phyloP scores from a whole-genome alignment of 2,329 filamentous ascomycete genomes.

The Bipolaris gigantea region DNA sequence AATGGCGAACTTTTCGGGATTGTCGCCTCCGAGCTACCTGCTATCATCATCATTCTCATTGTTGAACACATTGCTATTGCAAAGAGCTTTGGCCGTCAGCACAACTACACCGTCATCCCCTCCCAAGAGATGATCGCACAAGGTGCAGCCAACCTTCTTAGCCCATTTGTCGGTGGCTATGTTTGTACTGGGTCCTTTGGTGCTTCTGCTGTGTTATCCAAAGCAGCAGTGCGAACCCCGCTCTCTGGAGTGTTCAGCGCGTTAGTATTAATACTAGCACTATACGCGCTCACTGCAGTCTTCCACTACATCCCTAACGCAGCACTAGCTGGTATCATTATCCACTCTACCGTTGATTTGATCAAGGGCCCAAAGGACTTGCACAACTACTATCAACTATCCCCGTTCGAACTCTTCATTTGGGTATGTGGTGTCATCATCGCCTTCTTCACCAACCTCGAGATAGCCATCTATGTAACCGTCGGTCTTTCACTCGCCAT shows the following conservation, averaged over 20 bases:
- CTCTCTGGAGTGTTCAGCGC: constrained; percentile 86
- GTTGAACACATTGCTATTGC: constrained; percentile 96
- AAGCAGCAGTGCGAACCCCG: constrained; percentile 86
- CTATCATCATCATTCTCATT: constrained; percentile 82
- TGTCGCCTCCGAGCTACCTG: constrained; percentile 73
- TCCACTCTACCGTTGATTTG: constrained; percentile 87
- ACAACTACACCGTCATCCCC: constrained; percentile 90
- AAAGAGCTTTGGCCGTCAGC: constrained; percentile 89
- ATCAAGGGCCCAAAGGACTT: constrained; percentile 86
- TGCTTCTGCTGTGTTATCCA: constrained; percentile 90
- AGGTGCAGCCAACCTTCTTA: constrained; percentile 81
- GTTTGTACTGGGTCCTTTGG: constrained; percentile 92
- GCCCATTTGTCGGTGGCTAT: constrained; percentile 84
- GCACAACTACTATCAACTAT: constrained; percentile 90
- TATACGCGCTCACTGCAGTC: constrained; percentile 80
- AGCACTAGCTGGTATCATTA: constrained; percentile 81
- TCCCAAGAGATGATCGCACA: constrained; percentile 94
- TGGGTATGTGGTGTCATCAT: constrained; percentile 89
- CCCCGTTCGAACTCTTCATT: constrained; percentile 82
- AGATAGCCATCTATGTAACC: constrained; percentile 86
- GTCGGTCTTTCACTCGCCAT: constrained; percentile 74
- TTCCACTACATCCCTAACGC: constrained; percentile 91
- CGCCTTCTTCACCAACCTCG: constrained; percentile 81
- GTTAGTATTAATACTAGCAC: constrained; percentile 77
- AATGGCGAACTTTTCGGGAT: constrained; percentile 64